phyloP scores from a whole-genome alignment of 176 grass and related monocot species.

The bread wheat (Triticum aestivum) region DNA sequence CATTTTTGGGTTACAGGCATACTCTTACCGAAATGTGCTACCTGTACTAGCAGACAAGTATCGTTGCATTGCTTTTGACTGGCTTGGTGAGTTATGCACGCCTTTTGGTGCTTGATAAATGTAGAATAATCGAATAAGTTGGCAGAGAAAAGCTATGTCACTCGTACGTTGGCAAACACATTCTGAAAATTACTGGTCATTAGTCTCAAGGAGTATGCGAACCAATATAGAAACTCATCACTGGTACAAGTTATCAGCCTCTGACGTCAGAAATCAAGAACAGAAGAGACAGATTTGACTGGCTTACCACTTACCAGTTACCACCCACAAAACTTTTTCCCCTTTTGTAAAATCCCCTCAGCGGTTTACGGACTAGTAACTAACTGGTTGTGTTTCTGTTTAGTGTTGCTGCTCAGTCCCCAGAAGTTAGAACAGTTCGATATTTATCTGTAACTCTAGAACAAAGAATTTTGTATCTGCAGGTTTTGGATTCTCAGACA shows the following conservation, averaged over 20 bases:
- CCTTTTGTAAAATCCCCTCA: not conserved
- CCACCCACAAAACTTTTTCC: not conserved
- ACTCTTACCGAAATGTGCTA: constrained; percentile 89
- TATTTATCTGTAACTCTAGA: constrained; percentile 27
- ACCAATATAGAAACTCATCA: not conserved
- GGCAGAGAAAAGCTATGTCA: not conserved
- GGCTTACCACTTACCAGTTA: not conserved
- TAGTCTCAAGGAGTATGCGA: not conserved
- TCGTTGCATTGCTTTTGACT: constrained; percentile 89
- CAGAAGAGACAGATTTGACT: not conserved
- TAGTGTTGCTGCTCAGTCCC: not conserved
- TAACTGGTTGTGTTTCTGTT: not conserved
- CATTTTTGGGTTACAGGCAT: constrained; percentile 57
- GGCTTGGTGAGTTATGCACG: constrained; percentile 73
- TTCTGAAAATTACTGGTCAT: constrained; percentile 1
- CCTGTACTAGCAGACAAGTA: constrained; percentile 76
- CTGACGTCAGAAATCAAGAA: not conserved
- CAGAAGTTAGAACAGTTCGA: not conserved
- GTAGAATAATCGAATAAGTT: constrained; percentile 2
- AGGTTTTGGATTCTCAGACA: constrained; percentile 99
- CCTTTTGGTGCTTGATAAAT: constrained; percentile 21
- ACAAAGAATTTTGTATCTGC: constrained; percentile 25
- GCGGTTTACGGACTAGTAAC: not conserved
- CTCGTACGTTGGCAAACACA: not conserved
- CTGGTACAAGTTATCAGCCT: not conserved